These are phyloP conservation scores for Emmonsiellopsis sp. DNA, from an alignment of 2,329 filamentous ascomycete genomes.

Conservation along the genomic window DNA sequence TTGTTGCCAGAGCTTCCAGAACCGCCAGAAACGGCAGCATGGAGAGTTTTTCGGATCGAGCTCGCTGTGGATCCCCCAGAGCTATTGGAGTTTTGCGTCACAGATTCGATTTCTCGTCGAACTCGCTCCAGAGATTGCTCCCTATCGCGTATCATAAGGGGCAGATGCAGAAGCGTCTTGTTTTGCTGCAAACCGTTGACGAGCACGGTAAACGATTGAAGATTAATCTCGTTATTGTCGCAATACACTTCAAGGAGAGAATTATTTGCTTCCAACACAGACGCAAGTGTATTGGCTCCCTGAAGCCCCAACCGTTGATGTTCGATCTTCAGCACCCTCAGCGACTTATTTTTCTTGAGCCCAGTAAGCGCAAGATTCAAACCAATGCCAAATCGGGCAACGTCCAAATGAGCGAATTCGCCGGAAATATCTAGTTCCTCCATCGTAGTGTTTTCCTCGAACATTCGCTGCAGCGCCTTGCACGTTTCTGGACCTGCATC, in stretches of 20 bases:
- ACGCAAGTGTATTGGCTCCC: conserved; percentile 60
- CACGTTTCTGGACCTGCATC: conserved; percentile 61
- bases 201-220: conserved; percentile 61
- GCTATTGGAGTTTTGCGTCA: conserved; percentile 33
- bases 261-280: conserved; percentile 57
- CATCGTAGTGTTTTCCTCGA: conserved; percentile 58
- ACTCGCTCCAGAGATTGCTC: conserved; percentile 52
- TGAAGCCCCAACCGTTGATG: conserved; percentile 61
- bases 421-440: conserved; percentile 62
- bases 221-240: conserved; percentile 62
- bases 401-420: conserved; percentile 62
- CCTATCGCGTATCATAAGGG: conserved; percentile 54
- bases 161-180: conserved; percentile 52
- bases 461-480: conserved; percentile 52
- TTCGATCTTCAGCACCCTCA: conserved; percentile 56
- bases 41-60: conserved; percentile 36
- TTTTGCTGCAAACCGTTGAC: conserved; percentile 62
- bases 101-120: conserved; percentile 46
- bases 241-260: conserved; percentile 58
- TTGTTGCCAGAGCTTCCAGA: conserved; percentile 20
- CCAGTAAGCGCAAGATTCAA: conserved; percentile 58
- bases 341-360: conserved; percentile 53
- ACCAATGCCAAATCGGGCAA: conserved; percentile 59
- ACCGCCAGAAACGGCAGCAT: conserved; percentile 31
- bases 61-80: conserved; percentile 25